Percentiles rank a stretch among this genome's conserved stretches.
Conservation (phyloP, 73 alveolate species). For the Symbiodinium natans region DNA sequence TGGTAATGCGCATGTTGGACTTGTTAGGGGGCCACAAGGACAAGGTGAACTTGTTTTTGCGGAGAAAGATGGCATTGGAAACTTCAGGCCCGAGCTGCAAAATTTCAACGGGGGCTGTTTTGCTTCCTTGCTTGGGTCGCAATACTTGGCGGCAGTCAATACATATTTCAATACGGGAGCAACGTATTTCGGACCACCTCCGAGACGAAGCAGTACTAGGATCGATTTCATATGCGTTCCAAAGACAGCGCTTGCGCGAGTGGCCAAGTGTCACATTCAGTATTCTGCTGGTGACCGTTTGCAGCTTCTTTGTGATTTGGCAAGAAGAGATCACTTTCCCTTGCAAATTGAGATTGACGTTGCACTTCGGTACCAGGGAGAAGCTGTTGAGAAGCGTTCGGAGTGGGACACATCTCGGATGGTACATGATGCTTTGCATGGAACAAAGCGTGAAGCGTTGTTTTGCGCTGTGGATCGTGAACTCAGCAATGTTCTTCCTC, state of each 20-base stretch:
- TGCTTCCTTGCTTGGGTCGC: not conserved
- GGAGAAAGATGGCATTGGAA: not conserved
- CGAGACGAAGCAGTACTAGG: conserved; percentile 3
- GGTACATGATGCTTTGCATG: not conserved
- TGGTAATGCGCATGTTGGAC: conserved; percentile 40
- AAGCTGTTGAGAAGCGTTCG: not conserved
- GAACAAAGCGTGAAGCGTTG: not conserved
- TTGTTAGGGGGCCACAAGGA: not conserved
- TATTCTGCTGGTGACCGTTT: not conserved
- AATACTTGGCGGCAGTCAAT: not conserved
- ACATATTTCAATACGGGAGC: conserved; percentile 1
- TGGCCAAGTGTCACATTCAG: not conserved
- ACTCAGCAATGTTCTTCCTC: not conserved
- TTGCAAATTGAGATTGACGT: conserved; percentile 18
- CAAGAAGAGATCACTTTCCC: conserved; percentile 20
- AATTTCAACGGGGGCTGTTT: conserved; percentile 8
- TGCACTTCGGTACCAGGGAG: not conserved
- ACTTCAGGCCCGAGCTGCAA: not conserved
- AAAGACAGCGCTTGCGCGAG: not conserved
- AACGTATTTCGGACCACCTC: conserved; percentile 26
- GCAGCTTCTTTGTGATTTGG: conserved; percentile 20
- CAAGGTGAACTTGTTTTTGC: not conserved
- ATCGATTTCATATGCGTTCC: conserved; percentile 31
- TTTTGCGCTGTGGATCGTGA: not conserved
- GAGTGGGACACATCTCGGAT: not conserved